Base-by-base conservation (phyloP, 768 basidiomycete species). In the Phaeotremella fagi region DNA sequence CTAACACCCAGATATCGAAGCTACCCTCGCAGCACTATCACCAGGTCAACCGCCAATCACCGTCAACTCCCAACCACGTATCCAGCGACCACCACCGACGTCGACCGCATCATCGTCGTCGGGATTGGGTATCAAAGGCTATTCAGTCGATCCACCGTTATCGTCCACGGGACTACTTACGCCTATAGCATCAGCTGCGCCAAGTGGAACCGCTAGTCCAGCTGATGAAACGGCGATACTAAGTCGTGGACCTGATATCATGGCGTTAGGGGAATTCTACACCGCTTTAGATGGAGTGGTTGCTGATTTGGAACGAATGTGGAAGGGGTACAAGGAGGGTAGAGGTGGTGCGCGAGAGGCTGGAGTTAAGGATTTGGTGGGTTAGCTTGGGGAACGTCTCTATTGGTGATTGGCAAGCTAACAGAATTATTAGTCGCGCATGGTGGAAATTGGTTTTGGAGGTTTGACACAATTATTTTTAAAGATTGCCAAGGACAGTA, bases 221-320 rank as follows among this genome's bases (percentile, higher is more conserved):
- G 68, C 62, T 23, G 68, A 66, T 51, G 72, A 74, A 48, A 68
- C 66, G 7, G 68, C 70, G 2, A 54, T 71, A 0, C 36, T 69
- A 23, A 66, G 61, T 2, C 44, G 66, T 16, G 72, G 70, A 35
- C 70, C 71, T 33, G 63, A 66, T 45, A 70, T 71, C 37, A 68
- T 70, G 54, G 52, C 61, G 23, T 52, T 74, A 4, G 52, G 54
- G 11, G 72, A 71, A 23, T 74, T 66, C 44, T 71, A 66, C 29
- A 46, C 36, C 3, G 70, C 72, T 12, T 36, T 74, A 20, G 68
- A 70, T 49, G 47, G 61, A 4, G 60, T 71, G 1, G 51, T 62
- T 1, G 53, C 49, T 14, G 72, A 74, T 61, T 51, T 74, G 16
- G 72, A 74, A 45, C 46, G 68, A 43, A 63, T 74, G 61, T 57